Base-by-base conservation (phyloP, 2,329 filamentous ascomycete genomes). In the Paecilomyces niveus region DNA sequence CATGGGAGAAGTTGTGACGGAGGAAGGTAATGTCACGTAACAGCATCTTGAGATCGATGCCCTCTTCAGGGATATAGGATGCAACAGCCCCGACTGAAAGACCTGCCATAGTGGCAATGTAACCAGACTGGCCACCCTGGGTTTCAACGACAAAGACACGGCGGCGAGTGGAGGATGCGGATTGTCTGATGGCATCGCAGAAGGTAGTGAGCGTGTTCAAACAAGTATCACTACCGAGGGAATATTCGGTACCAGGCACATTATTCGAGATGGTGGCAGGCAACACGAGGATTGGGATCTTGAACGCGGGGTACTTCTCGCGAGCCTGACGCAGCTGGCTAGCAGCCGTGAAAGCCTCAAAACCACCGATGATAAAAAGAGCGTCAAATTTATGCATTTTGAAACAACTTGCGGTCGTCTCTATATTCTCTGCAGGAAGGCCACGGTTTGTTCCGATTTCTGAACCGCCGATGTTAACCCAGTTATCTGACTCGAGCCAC, bases 261-360 rank as follows among this genome's bases (percentile, higher is more conserved):
- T 99, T 99, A 82, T 99, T 99, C 64, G 91, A 96, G 66, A 99
- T 93, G 9, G 94, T 99, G n/a, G 94, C 94, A 0, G 94, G 94
- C 26, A 99, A 82, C 50, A 97, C 83, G 56, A 89, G 84, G 82
- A 97, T 90, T 21, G 94, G 94, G 63, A 99, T 97, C 74, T 90
- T 92, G 71, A 99, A 89, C 1, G 89, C 88, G 10, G 90, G 86
- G 75, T 89, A 96, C 61, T 90, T 77, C 35, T 85, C 83, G 58
- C 92, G 83, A 13, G 89, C 92, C 77, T 90, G 85, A 65, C 92
- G 88, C 60, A 99, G 82, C 74, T 97, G 89, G 52, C 89, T 90
- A 33, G 97, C 83, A 1, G 94, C 88, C 59, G 94, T 95, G 80
- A 95, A 99, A 1, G 92, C 94, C 77, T 99, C 94, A 67, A 99